Evolutionary conservation across 2,329 filamentous ascomycete species (phyloP).

Genomic region (Scolecobasidium constrictum): DNA sequence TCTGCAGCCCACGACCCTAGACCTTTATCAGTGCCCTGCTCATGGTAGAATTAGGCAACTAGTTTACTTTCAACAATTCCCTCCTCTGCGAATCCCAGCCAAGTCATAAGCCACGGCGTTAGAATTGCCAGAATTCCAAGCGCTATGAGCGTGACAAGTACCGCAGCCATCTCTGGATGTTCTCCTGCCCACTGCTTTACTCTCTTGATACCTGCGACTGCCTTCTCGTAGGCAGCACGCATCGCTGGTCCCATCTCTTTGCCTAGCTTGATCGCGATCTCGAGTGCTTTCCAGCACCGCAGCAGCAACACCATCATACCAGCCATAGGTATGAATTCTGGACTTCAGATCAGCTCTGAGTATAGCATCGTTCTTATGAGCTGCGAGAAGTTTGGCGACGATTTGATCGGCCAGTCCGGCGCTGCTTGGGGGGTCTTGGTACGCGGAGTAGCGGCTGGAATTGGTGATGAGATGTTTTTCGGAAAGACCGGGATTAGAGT

Average conservation of each 20-base stretch:
- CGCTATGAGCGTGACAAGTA: constrained; percentile 8
- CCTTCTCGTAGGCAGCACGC: constrained; percentile 8
- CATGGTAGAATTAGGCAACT: not conserved
- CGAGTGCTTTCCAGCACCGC: constrained; percentile 7
- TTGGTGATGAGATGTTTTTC: constrained; percentile 4
- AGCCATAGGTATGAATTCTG: constrained; percentile 7
- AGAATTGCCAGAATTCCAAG: constrained; percentile 8
- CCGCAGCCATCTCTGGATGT: constrained; percentile 8
- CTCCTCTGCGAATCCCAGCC: constrained; percentile 8
- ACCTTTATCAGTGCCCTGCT: not conserved
- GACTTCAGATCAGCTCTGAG: constrained; percentile 7
- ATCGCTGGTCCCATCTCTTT: constrained; percentile 6
- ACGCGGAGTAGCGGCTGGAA: constrained; percentile 1
- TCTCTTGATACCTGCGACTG: constrained; percentile 1
- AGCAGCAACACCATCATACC: constrained; percentile 9
- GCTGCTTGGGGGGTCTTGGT: constrained; percentile 3
- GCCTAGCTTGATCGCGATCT: constrained; percentile 4
- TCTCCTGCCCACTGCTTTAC: constrained; percentile 4
- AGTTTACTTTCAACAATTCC: constrained; percentile 8
- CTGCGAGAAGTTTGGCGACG: constrained; percentile 7
- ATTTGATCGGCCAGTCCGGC: constrained; percentile 2
- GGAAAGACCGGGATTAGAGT: not conserved
- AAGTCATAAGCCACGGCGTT: constrained; percentile 9
- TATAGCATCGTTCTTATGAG: constrained; percentile 8
- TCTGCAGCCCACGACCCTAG: constrained; percentile 6